Percentiles rank a stretch among this genome's conserved stretches.
phyloP scores from a whole-genome alignment of 257 asterid species.

The Gentiana macrophylla region DNA sequence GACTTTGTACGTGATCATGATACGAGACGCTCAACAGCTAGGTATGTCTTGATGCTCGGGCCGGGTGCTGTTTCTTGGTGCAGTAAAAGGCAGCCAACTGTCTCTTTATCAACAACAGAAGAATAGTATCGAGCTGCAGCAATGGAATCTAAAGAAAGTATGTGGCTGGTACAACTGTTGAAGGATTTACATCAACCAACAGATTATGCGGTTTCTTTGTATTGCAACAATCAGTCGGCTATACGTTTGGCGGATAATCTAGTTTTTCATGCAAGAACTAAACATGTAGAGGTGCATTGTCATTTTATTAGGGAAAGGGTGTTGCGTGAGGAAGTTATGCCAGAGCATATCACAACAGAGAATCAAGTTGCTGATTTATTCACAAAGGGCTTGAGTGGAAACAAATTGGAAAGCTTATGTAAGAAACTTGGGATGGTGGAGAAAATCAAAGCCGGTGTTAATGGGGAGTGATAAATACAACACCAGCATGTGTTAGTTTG shows the following conservation, averaged over 20 bases:
- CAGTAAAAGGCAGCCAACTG: not conserved
- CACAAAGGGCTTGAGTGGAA: not conserved
- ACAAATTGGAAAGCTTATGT: not conserved
- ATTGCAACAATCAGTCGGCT: no score
- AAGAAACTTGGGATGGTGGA: not conserved
- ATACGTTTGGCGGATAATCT: no score
- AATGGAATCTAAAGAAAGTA: not conserved
- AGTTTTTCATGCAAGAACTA: no score
- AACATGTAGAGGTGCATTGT: not conserved
- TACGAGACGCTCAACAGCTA: not conserved
- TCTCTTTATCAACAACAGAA: not conserved
- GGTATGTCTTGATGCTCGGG: not conserved
- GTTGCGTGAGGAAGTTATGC: not conserved
- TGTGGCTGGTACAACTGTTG: not conserved
- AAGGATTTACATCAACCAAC: not conserved
- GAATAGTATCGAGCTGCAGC: not conserved
- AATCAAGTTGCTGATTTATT: not conserved
- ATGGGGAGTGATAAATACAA: not conserved
- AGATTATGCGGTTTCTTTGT: not conserved
- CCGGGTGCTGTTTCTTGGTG: not conserved
- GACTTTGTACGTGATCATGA: not conserved
- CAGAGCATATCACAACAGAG: not conserved
- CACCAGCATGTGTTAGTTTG: no score
- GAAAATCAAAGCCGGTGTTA: not conserved
- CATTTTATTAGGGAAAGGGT: not conserved